Evolutionary conservation across 495 filamentous ascomycete species (phyloP).

Genomic region (Corynascus novoguineensis): DNA sequence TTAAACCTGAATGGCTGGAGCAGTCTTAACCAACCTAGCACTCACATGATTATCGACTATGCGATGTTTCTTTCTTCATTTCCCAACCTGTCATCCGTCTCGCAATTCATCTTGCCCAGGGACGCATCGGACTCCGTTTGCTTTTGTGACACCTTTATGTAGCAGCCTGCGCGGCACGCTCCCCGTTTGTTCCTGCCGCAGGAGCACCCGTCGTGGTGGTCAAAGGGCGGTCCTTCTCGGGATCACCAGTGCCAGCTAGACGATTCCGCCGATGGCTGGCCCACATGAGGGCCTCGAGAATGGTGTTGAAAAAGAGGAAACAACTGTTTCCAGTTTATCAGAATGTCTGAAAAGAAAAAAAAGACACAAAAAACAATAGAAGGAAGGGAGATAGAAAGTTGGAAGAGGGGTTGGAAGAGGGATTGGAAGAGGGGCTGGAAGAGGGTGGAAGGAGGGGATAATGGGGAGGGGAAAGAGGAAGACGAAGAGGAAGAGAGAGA

Average conservation of each 20-base stretch:
- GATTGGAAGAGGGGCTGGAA: neutral
- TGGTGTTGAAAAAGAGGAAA: conserved; percentile 22
- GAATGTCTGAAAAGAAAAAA: neutral
- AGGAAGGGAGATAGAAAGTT: too few relatives aligned
- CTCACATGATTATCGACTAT: too few relatives aligned
- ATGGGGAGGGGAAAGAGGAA: too few relatives aligned
- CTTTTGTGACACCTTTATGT: conserved; percentile 4
- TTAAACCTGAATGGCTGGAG: too few relatives aligned
- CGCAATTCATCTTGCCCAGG: too few relatives aligned
- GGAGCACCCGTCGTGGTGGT: neutral
- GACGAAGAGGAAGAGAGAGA: too few relatives aligned
- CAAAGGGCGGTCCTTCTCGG: conserved; percentile 32
- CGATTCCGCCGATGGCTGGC: conserved; percentile 41
- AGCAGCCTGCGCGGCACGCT: conserved; percentile 10
- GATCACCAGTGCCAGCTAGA: conserved; percentile 41
- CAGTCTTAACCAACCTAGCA: too few relatives aligned
- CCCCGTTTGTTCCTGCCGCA: neutral
- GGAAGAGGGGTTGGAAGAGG: too few relatives aligned
- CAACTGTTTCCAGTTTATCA: conserved; percentile 1
- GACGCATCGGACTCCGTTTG: too few relatives aligned
- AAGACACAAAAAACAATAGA: neutral
- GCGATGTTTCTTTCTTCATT: too few relatives aligned
- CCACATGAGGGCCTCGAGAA: conserved; percentile 29
- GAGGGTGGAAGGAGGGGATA: neutral
- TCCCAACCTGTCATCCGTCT: too few relatives aligned